Conservation (phyloP, 768 basidiomycete genomes). For the Phanerochaete carnosa region DNA sequence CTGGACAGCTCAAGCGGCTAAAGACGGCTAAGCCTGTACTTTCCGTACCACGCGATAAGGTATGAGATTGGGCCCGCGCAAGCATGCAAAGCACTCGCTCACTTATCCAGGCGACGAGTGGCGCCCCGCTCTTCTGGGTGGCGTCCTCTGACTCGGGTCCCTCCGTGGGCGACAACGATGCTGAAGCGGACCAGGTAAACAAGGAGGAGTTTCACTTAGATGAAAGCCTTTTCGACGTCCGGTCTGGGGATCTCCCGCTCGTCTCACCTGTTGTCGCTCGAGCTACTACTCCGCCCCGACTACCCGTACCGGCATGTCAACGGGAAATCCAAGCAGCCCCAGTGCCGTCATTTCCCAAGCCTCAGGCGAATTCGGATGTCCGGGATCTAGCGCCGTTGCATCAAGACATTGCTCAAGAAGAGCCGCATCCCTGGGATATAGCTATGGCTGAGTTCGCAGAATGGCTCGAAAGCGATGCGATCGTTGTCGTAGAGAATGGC, state of each 20-base stretch:
- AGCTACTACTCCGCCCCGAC: background rate
- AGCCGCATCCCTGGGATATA: slow-evolving; percentile 26
- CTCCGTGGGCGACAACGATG: background rate
- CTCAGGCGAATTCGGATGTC: too few relatives aligned
- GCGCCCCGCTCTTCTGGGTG: background rate
- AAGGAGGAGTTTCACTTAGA: slow-evolving; percentile 33
- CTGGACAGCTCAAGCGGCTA: background rate
- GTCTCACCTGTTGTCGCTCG: background rate
- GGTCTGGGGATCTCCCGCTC: background rate
- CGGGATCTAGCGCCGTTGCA: background rate
- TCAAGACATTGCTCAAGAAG: background rate
- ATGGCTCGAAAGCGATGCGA: slow-evolving; percentile 65
- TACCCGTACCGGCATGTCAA: background rate
- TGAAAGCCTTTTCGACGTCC: slow-evolving; percentile 28
- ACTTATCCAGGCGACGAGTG: background rate
- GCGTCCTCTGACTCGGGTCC: background rate
- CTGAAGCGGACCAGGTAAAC: background rate
- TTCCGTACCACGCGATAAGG: background rate
- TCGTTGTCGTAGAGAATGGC: slow-evolving; percentile 40
- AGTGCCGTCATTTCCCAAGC: background rate
- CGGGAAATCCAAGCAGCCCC: background rate
- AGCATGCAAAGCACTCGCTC: background rate
- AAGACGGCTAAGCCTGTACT: background rate
- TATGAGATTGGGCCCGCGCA: background rate
- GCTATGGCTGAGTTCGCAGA: slow-evolving; percentile 64